Conservation (phyloP, 768 basidiomycete species). For the Antrodiella citrinella region DNA sequence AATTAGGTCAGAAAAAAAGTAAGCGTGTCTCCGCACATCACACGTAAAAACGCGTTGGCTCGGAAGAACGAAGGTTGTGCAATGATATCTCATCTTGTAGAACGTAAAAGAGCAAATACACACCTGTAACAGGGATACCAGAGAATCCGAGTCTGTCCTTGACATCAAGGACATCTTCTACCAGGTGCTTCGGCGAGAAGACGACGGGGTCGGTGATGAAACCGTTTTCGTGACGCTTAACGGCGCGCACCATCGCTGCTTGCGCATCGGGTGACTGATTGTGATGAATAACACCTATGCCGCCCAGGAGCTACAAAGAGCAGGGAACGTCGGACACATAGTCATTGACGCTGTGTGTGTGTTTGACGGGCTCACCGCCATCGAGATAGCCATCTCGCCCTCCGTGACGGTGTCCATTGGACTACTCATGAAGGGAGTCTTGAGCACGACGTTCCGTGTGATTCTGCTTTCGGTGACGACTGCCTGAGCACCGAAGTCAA, state of each 20-base stretch:
- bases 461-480: slow-evolving; percentile 81
- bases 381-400: slow-evolving; percentile 83
- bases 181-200: slow-evolving; percentile 65
- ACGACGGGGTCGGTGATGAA: slow-evolving; percentile 96
- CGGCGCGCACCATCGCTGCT: slow-evolving; percentile 94
- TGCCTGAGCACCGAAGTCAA: slow-evolving; percentile 80
- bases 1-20: slow-evolving; percentile 28
- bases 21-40: slow-evolving; percentile 60
- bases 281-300: slow-evolving; percentile 97
- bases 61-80: slow-evolving; percentile 88
- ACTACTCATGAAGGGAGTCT: slow-evolving; percentile 94
- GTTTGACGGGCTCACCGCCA: slow-evolving; percentile 59
- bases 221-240: slow-evolving; percentile 98
- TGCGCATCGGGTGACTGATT: slow-evolving; percentile 81
- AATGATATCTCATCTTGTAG: slow-evolving; percentile 18
- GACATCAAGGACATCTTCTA: slow-evolving; percentile 89
- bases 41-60: slow-evolving; percentile 60
- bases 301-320: slow-evolving; percentile 67
- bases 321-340: slow-evolving; percentile 12
- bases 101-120: slow-evolving; percentile 26
- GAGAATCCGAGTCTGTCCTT: slow-evolving; percentile 90
- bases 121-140: slow-evolving; percentile 96
- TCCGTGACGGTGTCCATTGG: slow-evolving; percentile 99
- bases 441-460: slow-evolving; percentile 85
- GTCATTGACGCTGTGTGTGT: slow-evolving; percentile 2